Conservation (phyloP, 371 early-diverging fungal genomes). For the Blakeslea trispora region DNA sequence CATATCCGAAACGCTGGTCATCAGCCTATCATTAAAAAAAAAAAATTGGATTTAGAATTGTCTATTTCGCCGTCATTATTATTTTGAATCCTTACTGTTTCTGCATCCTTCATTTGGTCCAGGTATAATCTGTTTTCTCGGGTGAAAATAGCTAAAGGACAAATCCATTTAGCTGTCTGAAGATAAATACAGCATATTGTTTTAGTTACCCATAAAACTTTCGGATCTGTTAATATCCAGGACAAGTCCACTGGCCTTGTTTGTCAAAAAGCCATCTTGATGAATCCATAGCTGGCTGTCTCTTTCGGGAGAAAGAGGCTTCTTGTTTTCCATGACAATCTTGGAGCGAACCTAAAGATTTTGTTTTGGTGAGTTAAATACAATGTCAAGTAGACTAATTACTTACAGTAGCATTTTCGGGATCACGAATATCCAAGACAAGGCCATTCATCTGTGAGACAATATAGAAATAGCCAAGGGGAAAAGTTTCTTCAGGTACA, state of each 20-base stretch:
- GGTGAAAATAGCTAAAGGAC: constrained; percentile 38
- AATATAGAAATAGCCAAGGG: constrained; percentile 48
- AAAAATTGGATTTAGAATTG: constrained; percentile 2
- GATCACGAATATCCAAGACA: constrained; percentile 32
- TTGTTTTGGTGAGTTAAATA: background rate
- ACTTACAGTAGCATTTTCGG: constrained; percentile 19
- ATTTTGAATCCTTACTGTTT: constrained; percentile 25
- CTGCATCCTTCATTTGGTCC: constrained; percentile 44
- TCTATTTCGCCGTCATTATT: background rate
- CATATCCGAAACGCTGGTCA: constrained; percentile 38
- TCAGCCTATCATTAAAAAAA: constrained; percentile 26
- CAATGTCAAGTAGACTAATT: background rate
- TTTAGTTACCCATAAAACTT: constrained; percentile 43
- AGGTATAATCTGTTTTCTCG: constrained; percentile 39
- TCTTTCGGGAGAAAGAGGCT: constrained; percentile 35
- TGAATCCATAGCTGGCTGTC: constrained; percentile 50
- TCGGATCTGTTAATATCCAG: constrained; percentile 40
- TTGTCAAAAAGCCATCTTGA: constrained; percentile 46
- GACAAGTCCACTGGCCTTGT: constrained; percentile 40
- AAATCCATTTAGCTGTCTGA: background rate
- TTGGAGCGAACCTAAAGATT: constrained; percentile 27
- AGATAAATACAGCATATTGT: no score
- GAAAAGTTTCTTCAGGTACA: constrained; percentile 30
- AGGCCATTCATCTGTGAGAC: constrained; percentile 38
- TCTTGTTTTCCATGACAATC: constrained; percentile 38